Conservation (phyloP, 805 yeast species). For the Suhomyces sp. region DNA sequence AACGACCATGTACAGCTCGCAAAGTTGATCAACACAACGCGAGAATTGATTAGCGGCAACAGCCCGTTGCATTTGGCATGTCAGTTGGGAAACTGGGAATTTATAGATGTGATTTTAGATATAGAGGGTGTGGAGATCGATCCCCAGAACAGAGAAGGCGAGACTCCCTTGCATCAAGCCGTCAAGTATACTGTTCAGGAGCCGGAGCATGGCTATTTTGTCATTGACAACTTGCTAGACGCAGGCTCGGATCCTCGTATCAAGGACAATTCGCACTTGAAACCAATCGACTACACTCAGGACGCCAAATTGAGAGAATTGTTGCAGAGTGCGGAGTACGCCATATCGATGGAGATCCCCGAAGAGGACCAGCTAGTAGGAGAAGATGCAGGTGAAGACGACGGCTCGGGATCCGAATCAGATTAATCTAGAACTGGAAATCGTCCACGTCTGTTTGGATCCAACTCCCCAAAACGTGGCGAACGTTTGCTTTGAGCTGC, state of each 20-base stretch:
- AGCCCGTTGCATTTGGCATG: constrained; percentile 81
- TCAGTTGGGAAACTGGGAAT: constrained; percentile 79
- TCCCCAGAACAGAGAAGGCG: constrained; percentile 72
- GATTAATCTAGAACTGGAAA: constrained; percentile 24
- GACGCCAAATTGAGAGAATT: constrained; percentile 56
- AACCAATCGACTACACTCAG: constrained; percentile 71
- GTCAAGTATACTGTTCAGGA: constrained; percentile 74
- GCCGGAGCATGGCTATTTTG: constrained; percentile 78
- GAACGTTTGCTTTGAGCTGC: constrained; percentile 23
- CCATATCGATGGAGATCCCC: constrained; percentile 42
- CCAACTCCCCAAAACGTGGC: constrained; percentile 45
- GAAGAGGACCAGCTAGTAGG: constrained; percentile 30
- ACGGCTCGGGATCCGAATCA: constrained; percentile 32
- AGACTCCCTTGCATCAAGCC: constrained; percentile 87
- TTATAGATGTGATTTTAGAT: constrained; percentile 76
- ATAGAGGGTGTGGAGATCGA: constrained; percentile 90
- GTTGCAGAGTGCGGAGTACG: constrained; percentile 82
- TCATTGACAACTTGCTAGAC: constrained; percentile 78
- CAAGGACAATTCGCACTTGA: constrained; percentile 50
- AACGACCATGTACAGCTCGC: constrained; percentile 40
- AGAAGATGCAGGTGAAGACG: constrained; percentile 30
- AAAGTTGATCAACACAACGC: constrained; percentile 59
- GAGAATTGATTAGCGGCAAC: constrained; percentile 71
- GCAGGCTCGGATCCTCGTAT: constrained; percentile 82
- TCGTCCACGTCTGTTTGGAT: constrained; percentile 43